Evolutionary conservation across 345 rosid genomes (phyloP).

Genomic region (Arabis alpina): DNA sequence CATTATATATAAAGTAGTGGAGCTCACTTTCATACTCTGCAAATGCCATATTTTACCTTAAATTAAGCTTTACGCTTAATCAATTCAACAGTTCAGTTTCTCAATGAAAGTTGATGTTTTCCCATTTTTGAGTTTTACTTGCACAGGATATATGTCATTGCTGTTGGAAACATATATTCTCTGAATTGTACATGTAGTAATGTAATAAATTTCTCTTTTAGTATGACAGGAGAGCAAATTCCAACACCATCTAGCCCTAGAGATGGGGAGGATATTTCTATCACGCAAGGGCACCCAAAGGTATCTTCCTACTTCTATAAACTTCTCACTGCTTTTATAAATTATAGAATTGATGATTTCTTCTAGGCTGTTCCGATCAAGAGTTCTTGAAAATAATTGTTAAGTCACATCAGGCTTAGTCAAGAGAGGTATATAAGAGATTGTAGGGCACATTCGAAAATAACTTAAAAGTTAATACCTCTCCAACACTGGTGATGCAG

Average conservation of each 20-base stretch:
- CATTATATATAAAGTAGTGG: not conserved
- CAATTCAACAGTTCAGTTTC: slow-evolving; percentile 4
- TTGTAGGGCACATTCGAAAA: slow-evolving; percentile 9
- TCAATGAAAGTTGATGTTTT: slow-evolving; percentile 2
- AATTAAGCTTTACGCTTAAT: slow-evolving; percentile 19
- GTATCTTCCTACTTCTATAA: slow-evolving; percentile 48
- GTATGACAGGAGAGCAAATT: slow-evolving; percentile 95
- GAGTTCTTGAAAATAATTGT: not conserved
- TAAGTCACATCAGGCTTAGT: slow-evolving; percentile 24
- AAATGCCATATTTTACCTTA: slow-evolving; percentile 26
- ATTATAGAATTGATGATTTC: slow-evolving; percentile 13
- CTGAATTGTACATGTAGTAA: slow-evolving; percentile 27
- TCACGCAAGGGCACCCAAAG: slow-evolving; percentile 58
- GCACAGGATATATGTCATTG: slow-evolving; percentile 26
- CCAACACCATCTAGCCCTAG: slow-evolving; percentile 88
- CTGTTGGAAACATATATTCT: slow-evolving; percentile 21
- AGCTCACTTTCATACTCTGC: slow-evolving; percentile 11
- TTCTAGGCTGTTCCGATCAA: slow-evolving; percentile 16
- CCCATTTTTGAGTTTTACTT: slow-evolving; percentile 15
- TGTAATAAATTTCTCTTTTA: slow-evolving; percentile 50
- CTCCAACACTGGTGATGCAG: slow-evolving; percentile 12
- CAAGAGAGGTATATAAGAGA: slow-evolving; percentile 10
- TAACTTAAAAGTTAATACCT: slow-evolving; percentile 1
- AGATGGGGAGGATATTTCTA: slow-evolving; percentile 77
- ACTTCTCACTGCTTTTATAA: slow-evolving; percentile 22